Evolutionary conservation across 352 stramenopile genomes (phyloP).

Genomic region (Phytophthora citricola): DNA sequence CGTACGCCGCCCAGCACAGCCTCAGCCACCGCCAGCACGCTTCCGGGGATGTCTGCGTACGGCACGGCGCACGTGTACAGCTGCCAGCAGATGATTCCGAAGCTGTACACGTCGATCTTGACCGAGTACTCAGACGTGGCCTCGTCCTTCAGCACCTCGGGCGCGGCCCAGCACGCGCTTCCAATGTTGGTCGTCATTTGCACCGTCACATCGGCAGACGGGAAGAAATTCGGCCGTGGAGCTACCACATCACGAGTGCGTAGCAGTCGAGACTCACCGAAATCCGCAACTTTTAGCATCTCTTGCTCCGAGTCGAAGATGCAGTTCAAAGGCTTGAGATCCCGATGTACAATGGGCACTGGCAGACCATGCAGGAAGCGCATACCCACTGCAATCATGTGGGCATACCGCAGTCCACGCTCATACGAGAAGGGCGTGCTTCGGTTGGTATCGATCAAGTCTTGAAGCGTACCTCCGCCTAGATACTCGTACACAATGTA

Average conservation of each 20-base stretch:
- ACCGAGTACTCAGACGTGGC: slow-evolving; percentile 75
- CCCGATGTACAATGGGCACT: slow-evolving; percentile 80
- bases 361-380: slow-evolving; percentile 76
- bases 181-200: slow-evolving; percentile 88
- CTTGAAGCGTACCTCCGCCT: slow-evolving; percentile 80
- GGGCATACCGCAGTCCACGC: slow-evolving; percentile 70
- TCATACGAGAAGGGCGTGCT: slow-evolving; percentile 63
- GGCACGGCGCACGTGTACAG: slow-evolving; percentile 75
- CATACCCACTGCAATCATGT: slow-evolving; percentile 86
- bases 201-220: slow-evolving; percentile 65
- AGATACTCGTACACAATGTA: slow-evolving; percentile 88
- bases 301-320: slow-evolving; percentile 81
- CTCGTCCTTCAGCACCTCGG: slow-evolving; percentile 77
- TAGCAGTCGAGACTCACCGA: slow-evolving; percentile 79
- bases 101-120: slow-evolving; percentile 89
- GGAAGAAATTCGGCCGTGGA: slow-evolving; percentile 62
- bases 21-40: slow-evolving; percentile 74
- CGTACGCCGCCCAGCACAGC: slow-evolving; percentile 72
- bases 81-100: slow-evolving; percentile 88
- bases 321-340: slow-evolving; percentile 85
- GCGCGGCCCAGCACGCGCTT: slow-evolving; percentile 81
- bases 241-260: slow-evolving; percentile 64
- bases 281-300: slow-evolving; percentile 85
- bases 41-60: slow-evolving; percentile 82
- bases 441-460: slow-evolving; percentile 63